These are phyloP conservation scores for Phaeoacremonium minimum DNA, from an alignment of 2,329 filamentous ascomycete genomes.

Conservation along the genomic window DNA sequence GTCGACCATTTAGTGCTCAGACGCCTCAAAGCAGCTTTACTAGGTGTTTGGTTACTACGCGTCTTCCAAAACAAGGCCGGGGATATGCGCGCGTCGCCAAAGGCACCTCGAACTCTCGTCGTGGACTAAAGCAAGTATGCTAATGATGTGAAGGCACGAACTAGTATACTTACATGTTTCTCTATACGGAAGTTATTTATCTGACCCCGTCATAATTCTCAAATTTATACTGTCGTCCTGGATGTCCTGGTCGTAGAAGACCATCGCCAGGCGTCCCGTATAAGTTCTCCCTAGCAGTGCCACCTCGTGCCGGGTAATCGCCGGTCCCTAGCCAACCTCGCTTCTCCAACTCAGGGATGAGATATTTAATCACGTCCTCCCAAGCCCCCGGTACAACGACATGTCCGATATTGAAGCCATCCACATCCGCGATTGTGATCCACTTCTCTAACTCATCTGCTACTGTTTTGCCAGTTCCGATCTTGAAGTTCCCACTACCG, in stretches of 20 bases:
- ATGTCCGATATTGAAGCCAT: slow-evolving; percentile 12
- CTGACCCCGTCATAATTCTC: neutral
- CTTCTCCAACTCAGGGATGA: slow-evolving; percentile 17
- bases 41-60: too few species aligned
- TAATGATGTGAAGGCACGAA: too few species aligned
- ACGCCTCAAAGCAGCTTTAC: too few species aligned
- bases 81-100: too few species aligned
- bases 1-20: too few species aligned
- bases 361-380: slow-evolving; percentile 8
- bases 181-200: too few species aligned
- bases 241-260: neutral
- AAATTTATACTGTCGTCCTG: neutral
- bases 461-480: slow-evolving; percentile 6
- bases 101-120: too few species aligned
- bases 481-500: slow-evolving; percentile 1
- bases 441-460: slow-evolving; percentile 8
- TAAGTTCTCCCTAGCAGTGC: slow-evolving; percentile 2
- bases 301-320: slow-evolving; percentile 13
- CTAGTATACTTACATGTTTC: too few species aligned
- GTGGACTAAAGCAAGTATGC: too few species aligned
- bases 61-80: too few species aligned
- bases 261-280: neutral
- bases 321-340: slow-evolving; percentile 12
- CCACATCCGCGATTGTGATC: slow-evolving; percentile 10
- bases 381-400: slow-evolving; percentile 6